phyloP scores from a whole-genome alignment of 2,329 filamentous ascomycete genomes.

The Aspergillus glaucus region DNA sequence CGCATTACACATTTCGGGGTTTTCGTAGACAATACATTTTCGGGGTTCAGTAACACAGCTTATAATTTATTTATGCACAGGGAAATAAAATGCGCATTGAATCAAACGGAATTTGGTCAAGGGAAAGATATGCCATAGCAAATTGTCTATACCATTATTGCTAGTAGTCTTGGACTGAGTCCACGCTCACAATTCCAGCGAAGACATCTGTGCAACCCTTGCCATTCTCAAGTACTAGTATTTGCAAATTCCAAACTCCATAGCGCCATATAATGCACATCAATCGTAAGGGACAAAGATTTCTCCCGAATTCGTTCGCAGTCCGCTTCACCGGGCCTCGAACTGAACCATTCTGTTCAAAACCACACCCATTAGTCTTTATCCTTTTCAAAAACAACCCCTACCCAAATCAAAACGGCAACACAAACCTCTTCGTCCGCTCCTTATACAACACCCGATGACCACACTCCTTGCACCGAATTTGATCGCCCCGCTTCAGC shows the following conservation, averaged over 20 bases:
- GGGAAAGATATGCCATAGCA: not conserved
- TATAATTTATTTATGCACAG: not conserved
- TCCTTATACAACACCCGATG: conserved; percentile 97
- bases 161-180: not conserved
- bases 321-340: conserved; percentile 66
- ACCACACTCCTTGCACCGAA: conserved; percentile 86
- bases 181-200: not conserved
- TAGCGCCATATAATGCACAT: conserved; percentile 29
- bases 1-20: conserved; percentile 9
- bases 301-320: not conserved
- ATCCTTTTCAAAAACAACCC: not conserved
- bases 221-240: not conserved
- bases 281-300: conserved; percentile 10
- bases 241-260: conserved; percentile 15
- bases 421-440: conserved; percentile 82
- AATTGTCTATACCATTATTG: not conserved
- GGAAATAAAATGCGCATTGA: not conserved
- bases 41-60: not conserved
- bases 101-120: not conserved
- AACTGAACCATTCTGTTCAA: conserved; percentile 87
- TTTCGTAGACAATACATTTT: not conserved
- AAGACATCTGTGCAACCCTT: not conserved
- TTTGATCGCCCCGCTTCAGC: conserved; percentile 70
- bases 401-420: conserved; percentile 3
- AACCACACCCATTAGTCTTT: conserved; percentile 2